phyloP scores from a whole-genome alignment of 2,329 filamentous ascomycete species.

The Massarina eburnea region DNA sequence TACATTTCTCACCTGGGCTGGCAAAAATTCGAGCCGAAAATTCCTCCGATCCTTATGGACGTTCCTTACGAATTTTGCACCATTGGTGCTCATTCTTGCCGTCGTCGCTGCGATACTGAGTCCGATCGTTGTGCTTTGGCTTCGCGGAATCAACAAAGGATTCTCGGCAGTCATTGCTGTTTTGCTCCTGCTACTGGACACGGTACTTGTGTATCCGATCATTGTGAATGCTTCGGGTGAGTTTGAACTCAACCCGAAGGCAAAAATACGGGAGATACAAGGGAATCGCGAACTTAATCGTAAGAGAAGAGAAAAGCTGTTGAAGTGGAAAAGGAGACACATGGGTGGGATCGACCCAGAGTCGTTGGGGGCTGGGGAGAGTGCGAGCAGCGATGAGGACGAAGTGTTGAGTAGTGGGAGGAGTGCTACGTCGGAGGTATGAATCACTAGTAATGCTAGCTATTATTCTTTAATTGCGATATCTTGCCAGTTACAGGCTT shows the following conservation, averaged over 20 bases:
- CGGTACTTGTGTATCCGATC: slow-evolving; percentile 6
- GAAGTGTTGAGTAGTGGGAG: not conserved
- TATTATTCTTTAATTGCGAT: too few species aligned
- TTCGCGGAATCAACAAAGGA: slow-evolving; percentile 14
- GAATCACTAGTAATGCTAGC: not conserved
- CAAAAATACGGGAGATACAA: slow-evolving; percentile 4
- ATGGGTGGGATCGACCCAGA: slow-evolving; percentile 4
- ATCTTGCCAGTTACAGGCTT: too few species aligned
- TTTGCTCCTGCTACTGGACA: slow-evolving; percentile 12
- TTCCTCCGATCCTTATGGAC: not conserved
- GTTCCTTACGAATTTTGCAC: slow-evolving; percentile 4
- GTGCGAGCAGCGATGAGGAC: slow-evolving; percentile 2
- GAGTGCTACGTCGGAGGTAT: not conserved
- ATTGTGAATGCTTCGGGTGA: slow-evolving; percentile 1
- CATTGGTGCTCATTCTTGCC: slow-evolving; percentile 3
- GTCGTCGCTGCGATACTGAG: slow-evolving; percentile 14
- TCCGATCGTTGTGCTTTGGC: slow-evolving; percentile 17
- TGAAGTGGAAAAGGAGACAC: slow-evolving; percentile 1
- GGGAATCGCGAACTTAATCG: not conserved
- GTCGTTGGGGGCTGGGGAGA: slow-evolving; percentile 1
- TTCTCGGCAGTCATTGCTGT: slow-evolving; percentile 13
- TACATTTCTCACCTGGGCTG: slow-evolving; percentile 11
- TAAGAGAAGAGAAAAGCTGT: slow-evolving; percentile 2
- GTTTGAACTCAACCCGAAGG: slow-evolving; percentile 6
- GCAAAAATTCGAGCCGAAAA: not conserved